A percentile compares a stretch with the other conserved stretches of the same genome.
phyloP scores from a whole-genome alignment of 345 rosid species.

The Eucalyptus curtisii region DNA sequence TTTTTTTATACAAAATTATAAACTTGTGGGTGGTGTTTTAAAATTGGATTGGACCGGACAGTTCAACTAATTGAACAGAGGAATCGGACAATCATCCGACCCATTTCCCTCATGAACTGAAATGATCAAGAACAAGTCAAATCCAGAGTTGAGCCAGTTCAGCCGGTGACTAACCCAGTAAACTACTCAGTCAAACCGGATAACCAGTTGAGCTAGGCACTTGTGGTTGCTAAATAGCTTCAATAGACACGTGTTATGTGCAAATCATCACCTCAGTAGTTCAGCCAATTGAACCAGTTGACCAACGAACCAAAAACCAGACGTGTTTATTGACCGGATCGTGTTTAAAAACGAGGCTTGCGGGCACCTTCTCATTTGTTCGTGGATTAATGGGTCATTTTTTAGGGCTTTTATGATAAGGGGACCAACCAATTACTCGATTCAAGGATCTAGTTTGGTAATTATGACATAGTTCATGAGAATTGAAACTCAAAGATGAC shows the following conservation, averaged over 20 bases:
- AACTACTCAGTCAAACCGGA: not conserved
- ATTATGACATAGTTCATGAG: not conserved
- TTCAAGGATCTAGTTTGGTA: not conserved
- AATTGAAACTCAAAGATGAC: not conserved
- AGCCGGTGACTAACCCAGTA: not conserved
- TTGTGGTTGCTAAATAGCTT: not conserved
- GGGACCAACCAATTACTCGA: not conserved
- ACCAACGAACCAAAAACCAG: not conserved
- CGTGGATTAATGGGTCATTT: not conserved
- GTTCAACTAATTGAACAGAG: not conserved
- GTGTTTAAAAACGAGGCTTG: not conserved
- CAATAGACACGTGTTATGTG: not conserved
- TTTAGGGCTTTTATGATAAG: not conserved
- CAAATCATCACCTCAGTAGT: not conserved
- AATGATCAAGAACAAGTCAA: not conserved
- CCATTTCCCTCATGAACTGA: not conserved
- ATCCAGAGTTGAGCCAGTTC: not conserved
- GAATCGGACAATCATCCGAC: not conserved
- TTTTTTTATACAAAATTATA: not conserved
- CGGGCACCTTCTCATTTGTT: not conserved
- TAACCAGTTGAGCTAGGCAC: not conserved
- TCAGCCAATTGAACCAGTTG: not conserved
- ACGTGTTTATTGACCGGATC: not conserved
- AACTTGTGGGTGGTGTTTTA: not conserved
- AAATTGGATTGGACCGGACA: not conserved